Evolutionary conservation across 2,329 filamentous ascomycete genomes (phyloP).

Genomic region (Penicillium sp.): DNA sequence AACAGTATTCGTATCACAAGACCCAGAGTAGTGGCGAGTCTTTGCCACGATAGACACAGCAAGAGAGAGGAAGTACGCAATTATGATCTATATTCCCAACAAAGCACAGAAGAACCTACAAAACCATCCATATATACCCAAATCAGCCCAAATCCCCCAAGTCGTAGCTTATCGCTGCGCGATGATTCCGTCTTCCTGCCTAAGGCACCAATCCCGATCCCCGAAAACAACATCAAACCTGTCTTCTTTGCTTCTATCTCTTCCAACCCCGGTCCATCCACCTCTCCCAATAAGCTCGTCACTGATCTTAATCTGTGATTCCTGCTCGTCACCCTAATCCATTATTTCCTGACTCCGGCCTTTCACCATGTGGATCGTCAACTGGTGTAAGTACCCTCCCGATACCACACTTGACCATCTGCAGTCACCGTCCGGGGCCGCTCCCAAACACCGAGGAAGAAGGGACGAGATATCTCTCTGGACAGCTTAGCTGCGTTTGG

Average conservation of each 20-base stretch:
- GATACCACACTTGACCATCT: conserved; percentile 5
- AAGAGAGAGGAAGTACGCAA: not conserved
- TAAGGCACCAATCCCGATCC: conserved; percentile 19
- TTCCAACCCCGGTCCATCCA: conserved; percentile 19
- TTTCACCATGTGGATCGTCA: conserved; percentile 78
- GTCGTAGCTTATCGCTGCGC: conserved; percentile 1
- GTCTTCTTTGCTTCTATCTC: conserved; percentile 29
- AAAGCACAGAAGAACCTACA: not conserved
- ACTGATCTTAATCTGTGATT: conserved; percentile 10
- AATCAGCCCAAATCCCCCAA: not conserved
- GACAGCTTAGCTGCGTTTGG: not conserved
- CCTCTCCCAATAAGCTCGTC: conserved; percentile 6
- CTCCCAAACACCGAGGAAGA: not conserved
- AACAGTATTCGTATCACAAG: not conserved
- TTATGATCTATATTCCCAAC: not conserved
- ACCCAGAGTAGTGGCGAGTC: not conserved
- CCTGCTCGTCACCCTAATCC: conserved; percentile 4
- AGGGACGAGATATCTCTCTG: not conserved
- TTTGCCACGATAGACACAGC: not conserved
- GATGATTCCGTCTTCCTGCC: conserved; percentile 14
- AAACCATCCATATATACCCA: not conserved
- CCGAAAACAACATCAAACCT: conserved; percentile 33
- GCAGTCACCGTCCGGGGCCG: not conserved
- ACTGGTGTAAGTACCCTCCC: conserved; percentile 71
- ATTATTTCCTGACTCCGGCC: conserved; percentile 3